Evolutionary conservation across 441 rosid species (phyloP).

Genomic region (Croton setiger): DNA sequence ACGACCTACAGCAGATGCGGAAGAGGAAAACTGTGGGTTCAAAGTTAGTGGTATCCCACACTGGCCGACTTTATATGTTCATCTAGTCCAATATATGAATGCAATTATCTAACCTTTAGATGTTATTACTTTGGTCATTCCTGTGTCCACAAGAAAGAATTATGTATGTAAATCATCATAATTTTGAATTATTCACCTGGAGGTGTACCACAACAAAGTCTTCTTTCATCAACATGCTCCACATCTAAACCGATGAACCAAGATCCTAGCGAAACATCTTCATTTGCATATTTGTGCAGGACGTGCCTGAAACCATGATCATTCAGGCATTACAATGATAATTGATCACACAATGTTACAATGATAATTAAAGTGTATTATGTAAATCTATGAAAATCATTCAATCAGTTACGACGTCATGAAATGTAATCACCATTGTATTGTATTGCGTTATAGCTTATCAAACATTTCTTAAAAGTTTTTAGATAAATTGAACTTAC

Average conservation of each 20-base stretch:
- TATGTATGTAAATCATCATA: not conserved
- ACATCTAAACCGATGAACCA: slow-evolving; percentile 89
- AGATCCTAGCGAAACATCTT: slow-evolving; percentile 82
- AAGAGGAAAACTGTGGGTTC: not conserved
- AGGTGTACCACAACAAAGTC: slow-evolving; percentile 70
- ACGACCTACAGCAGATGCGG: too few species aligned
- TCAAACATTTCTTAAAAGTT: not conserved
- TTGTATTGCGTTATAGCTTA: too few species aligned
- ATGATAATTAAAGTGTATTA: not conserved
- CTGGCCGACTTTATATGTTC: too few species aligned
- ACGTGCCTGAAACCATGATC: slow-evolving; percentile 42
- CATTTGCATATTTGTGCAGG: slow-evolving; percentile 78
- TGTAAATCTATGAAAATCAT: not conserved
- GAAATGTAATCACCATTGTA: too few species aligned
- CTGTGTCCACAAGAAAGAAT: not conserved
- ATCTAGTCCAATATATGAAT: not conserved
- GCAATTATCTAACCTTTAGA: not conserved
- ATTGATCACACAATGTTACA: not conserved
- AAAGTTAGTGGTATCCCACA: not conserved
- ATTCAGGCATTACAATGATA: not conserved
- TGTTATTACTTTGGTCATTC: not conserved
- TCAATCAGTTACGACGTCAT: not conserved
- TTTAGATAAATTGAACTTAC: slow-evolving; percentile 37
- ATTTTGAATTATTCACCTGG: slow-evolving; percentile 42
- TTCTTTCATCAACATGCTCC: slow-evolving; percentile 64